Evolutionary conservation across 139 green algal species (phyloP).

Genomic region (Closterium sp.): DNA sequence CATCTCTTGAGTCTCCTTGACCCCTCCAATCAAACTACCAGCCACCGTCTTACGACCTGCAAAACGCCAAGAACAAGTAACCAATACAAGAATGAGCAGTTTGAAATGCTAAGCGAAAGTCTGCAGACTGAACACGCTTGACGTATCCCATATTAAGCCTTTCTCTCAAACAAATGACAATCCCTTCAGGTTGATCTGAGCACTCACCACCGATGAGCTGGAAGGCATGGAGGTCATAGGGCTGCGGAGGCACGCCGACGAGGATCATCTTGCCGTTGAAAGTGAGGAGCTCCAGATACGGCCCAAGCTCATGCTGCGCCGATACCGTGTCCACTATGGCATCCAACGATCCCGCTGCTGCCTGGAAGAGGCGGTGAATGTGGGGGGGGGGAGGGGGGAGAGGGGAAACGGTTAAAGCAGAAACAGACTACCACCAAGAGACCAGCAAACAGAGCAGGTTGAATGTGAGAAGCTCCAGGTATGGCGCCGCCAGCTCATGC

Average conservation of each 20-base stretch:
- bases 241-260: conserved; percentile 55
- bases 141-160: too few species aligned
- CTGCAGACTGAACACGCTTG: too few species aligned
- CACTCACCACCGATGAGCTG: background rate
- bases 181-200: too few species aligned
- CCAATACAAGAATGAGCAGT: too few species aligned
- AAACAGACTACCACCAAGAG: too few species aligned
- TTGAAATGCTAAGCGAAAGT: too few species aligned
- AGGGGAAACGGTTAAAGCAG: too few species aligned
- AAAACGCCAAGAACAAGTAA: background rate
- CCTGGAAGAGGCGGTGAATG: background rate
- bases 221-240: conserved; percentile 8
- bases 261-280: conserved; percentile 61
- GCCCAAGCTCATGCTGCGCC: conserved; percentile 63
- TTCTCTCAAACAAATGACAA: too few species aligned
- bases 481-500: too few species aligned
- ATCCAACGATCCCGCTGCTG: conserved; percentile 61
- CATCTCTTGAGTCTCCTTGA: conserved; percentile 76
- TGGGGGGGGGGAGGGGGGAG: too few species aligned
- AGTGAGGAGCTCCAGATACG: conserved; percentile 59
- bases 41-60: conserved; percentile 17
- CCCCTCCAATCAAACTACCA: conserved; percentile 24
- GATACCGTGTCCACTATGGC: conserved; percentile 85
- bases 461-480: too few species aligned
- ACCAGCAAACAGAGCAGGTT: too few species aligned